A percentile compares a stretch with the other conserved stretches of the same genome.
Evolutionary conservation across 305 asterid species (phyloP).

Genomic region (Nicotiana rustica): DNA sequence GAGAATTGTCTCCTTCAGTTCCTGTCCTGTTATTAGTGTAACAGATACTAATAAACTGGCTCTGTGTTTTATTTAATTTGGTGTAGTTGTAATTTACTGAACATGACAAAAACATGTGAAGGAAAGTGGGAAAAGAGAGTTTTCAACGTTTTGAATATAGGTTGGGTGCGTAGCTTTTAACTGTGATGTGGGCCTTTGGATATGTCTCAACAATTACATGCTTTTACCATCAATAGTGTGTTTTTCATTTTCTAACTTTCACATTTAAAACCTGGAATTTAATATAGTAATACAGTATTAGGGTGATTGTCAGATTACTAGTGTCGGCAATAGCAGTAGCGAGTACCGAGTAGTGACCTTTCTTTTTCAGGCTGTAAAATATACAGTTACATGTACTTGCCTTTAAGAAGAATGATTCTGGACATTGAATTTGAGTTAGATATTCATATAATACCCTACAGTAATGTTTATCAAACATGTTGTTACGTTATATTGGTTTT

Average conservation of each 20-base stretch:
- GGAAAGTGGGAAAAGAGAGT: slow-evolving; percentile 2
- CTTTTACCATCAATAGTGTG: background rate
- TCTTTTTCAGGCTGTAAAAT: background rate
- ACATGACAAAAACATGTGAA: slow-evolving; percentile 31
- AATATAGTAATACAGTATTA: background rate
- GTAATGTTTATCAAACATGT: too few relatives aligned
- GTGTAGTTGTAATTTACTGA: slow-evolving; percentile 16
- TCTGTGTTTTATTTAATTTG: background rate
- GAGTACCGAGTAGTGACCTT: background rate
- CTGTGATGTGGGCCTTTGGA: background rate
- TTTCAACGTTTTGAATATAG: slow-evolving; percentile 32
- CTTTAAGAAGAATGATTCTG: too few relatives aligned
- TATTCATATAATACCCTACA: too few relatives aligned
- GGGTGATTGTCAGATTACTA: background rate
- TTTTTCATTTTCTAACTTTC: background rate
- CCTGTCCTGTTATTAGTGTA: background rate
- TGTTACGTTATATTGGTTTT: too few relatives aligned
- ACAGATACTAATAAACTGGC: background rate
- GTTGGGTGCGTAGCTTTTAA: background rate
- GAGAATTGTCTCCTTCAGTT: background rate
- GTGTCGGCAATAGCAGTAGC: background rate
- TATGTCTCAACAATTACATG: background rate
- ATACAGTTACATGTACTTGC: background rate
- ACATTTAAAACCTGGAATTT: background rate
- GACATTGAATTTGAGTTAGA: too few relatives aligned